Evolutionary conservation across 768 basidiomycete species (phyloP).

Genomic region (Butyriboletus loyo): DNA sequence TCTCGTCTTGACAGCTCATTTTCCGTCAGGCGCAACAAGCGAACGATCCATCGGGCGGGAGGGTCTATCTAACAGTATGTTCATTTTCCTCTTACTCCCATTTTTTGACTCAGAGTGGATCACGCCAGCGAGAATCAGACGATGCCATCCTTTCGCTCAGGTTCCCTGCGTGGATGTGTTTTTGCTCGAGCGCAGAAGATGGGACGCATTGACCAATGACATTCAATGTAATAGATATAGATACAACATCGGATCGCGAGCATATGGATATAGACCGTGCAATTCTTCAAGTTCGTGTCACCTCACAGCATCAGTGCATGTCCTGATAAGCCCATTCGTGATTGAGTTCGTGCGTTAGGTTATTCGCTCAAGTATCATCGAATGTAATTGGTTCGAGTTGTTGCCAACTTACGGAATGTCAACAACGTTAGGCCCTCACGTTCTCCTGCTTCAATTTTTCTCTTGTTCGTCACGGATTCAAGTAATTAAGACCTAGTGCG

Average conservation of each 20-base stretch:
- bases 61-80: not conserved
- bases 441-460: no score
- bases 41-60: not conserved
- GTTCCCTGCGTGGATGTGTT: constrained; percentile 4
- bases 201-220: not conserved
- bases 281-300: not conserved
- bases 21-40: not conserved
- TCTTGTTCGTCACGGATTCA: no score
- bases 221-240: not conserved
- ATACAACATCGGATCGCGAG: not conserved
- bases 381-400: not conserved
- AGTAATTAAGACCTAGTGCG: no score
- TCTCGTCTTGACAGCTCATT: not conserved
- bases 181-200: not conserved
- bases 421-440: no score
- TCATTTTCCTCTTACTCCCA: no score
- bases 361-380: no score
- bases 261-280: not conserved
- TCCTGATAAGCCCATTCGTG: no score
- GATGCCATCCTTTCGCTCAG: not conserved
- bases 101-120: not conserved
- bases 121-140: not conserved
- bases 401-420: no score
- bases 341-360: not conserved
- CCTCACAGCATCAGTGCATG: not conserved